Evolutionary conservation across 306 rosid genomes (phyloP).

Genomic region (Astragalus membranaceus): DNA sequence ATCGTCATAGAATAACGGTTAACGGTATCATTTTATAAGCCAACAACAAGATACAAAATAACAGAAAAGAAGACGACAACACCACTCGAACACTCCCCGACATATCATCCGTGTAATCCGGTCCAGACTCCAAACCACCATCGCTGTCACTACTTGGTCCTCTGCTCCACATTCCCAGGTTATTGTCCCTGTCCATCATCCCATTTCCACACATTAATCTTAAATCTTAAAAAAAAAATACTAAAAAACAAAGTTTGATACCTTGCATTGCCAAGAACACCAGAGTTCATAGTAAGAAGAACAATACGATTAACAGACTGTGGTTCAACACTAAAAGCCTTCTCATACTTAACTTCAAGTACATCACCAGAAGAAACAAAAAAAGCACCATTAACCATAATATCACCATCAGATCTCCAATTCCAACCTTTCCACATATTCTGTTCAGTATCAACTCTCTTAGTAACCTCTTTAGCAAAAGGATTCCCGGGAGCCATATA

Average conservation of each 20-base stretch:
- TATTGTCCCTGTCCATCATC: slow-evolving; percentile 28
- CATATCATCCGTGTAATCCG: slow-evolving; percentile 32
- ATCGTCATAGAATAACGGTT: slow-evolving; percentile 18
- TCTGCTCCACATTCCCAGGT: slow-evolving; percentile 41
- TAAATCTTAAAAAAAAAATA: not conserved
- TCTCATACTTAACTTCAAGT: slow-evolving; percentile 77
- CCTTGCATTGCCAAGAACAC: slow-evolving; percentile 85
- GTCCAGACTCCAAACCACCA: not conserved
- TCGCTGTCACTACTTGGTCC: slow-evolving; percentile 15
- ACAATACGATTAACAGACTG: slow-evolving; percentile 66
- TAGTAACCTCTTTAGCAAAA: slow-evolving; percentile 85
- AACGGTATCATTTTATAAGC: not conserved
- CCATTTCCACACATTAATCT: slow-evolving; percentile 3
- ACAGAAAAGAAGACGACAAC: not conserved
- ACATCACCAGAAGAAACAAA: slow-evolving; percentile 73
- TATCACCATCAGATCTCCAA: slow-evolving; percentile 90
- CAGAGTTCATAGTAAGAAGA: slow-evolving; percentile 63
- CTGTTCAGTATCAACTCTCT: slow-evolving; percentile 61
- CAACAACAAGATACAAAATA: not conserved
- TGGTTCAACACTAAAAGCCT: slow-evolving; percentile 89
- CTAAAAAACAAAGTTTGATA: not conserved
- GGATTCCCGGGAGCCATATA: slow-evolving; percentile 59
- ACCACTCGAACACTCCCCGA: not conserved
- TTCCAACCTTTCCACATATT: slow-evolving; percentile 81
- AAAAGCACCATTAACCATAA: slow-evolving; percentile 76